These are phyloP conservation scores for Plectranthus barbatus DNA, from an alignment of 257 asterid genomes.

Conservation along the genomic window DNA sequence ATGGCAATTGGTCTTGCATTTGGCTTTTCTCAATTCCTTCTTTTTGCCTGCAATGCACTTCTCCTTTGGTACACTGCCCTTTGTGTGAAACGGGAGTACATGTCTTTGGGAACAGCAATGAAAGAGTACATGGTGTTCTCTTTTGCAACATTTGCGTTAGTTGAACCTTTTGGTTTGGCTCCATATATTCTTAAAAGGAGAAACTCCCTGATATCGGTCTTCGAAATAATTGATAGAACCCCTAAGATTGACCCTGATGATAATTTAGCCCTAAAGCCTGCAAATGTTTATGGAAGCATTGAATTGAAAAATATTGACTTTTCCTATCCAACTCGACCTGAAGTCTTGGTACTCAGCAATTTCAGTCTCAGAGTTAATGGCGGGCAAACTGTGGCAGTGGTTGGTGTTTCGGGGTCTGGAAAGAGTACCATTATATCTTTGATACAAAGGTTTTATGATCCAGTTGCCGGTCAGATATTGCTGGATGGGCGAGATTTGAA, in stretches of 20 bases:
- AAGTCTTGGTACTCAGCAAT: slow-evolving; percentile 86
- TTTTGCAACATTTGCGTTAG: slow-evolving; percentile 94
- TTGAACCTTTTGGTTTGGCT: slow-evolving; percentile 99
- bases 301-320: slow-evolving; percentile 87
- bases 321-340: slow-evolving; percentile 92
- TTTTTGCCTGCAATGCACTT: slow-evolving; percentile 93
- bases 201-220: slow-evolving; percentile 79
- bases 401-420: slow-evolving; percentile 98
- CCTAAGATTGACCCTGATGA: slow-evolving; percentile 99
- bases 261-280: slow-evolving; percentile 81
- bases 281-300: slow-evolving; percentile 96
- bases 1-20: slow-evolving; percentile 96
- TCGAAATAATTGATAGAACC: slow-evolving; percentile 85
- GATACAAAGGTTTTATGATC: slow-evolving; percentile 86
- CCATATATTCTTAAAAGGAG: slow-evolving; percentile 94
- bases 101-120: slow-evolving; percentile 66
- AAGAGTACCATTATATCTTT: slow-evolving; percentile 95
- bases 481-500: slow-evolving; percentile 91
- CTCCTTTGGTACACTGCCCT: slow-evolving; percentile 95
- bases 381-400: slow-evolving; percentile 95
- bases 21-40: slow-evolving; percentile 97
- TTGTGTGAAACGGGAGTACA: slow-evolving; percentile 55
- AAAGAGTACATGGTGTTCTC: slow-evolving; percentile 98
- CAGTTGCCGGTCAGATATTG: slow-evolving; percentile 85
- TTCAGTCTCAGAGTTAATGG: slow-evolving; percentile 94